These are phyloP conservation scores for Apiotrichum akiyoshidainum DNA, from an alignment of 1,284 basidiomycete genomes.

Conservation along the genomic window DNA sequence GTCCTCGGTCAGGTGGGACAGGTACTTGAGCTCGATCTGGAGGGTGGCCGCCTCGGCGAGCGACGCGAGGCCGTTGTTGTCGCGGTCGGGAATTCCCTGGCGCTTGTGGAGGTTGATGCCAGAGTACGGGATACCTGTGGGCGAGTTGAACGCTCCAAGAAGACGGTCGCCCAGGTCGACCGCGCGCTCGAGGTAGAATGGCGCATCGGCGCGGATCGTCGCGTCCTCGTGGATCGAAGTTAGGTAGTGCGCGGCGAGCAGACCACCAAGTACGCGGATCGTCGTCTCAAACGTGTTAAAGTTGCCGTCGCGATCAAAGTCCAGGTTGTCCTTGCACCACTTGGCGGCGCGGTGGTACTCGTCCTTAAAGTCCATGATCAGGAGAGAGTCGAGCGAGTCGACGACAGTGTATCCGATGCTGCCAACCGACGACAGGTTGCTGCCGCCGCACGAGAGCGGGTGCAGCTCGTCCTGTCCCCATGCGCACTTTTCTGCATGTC, in stretches of 20 bases:
- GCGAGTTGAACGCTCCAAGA: constrained; percentile 77
- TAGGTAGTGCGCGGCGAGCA: constrained; percentile 78
- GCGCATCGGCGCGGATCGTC: constrained; percentile 54
- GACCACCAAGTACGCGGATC: constrained; percentile 74
- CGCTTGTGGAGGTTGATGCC: constrained; percentile 70
- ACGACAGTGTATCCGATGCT: constrained; percentile 82
- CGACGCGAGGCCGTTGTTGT: constrained; percentile 67
- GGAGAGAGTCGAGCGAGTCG: constrained; percentile 80
- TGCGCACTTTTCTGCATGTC: constrained; percentile 66
- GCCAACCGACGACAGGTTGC: constrained; percentile 68
- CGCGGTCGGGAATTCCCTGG: constrained; percentile 63
- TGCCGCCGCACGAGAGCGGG: constrained; percentile 69
- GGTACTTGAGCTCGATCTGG: constrained; percentile 85
- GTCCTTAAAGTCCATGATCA: constrained; percentile 74
- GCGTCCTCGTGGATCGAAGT: constrained; percentile 51
- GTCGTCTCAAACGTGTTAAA: constrained; percentile 93
- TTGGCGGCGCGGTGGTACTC: constrained; percentile 73
- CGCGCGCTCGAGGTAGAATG: constrained; percentile 70
- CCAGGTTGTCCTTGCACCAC: constrained; percentile 70
- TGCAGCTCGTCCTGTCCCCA: constrained; percentile 85
- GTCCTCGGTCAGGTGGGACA: constrained; percentile 75
- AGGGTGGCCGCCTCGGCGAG: constrained; percentile 80
- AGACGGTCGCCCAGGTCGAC: constrained; percentile 79
- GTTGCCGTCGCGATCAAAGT: constrained; percentile 72
- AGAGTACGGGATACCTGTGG: constrained; percentile 75